Evolutionary conservation across 2,329 filamentous ascomycete species (phyloP).

Genomic region (Hypoxylon sp.): DNA sequence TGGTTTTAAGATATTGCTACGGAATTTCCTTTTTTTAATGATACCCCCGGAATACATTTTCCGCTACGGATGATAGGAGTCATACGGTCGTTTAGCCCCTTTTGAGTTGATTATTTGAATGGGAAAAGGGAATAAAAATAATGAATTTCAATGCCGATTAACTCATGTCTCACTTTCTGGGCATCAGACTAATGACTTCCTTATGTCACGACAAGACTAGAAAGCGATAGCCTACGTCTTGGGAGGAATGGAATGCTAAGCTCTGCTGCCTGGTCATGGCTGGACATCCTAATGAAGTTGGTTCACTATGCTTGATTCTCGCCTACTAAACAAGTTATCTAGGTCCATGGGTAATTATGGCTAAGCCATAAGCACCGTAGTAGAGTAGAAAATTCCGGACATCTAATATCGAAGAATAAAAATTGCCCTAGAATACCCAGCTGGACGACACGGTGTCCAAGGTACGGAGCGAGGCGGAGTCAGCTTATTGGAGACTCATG

Average conservation of each 20-base stretch:
- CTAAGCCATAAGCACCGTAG: not conserved
- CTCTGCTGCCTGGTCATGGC: not conserved
- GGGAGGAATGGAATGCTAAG: not conserved
- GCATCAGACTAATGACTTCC: not conserved
- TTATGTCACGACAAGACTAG: not conserved
- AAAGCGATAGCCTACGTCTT: not conserved
- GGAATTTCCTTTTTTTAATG: conserved; percentile 44
- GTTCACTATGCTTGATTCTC: not conserved
- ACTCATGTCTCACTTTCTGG: not conserved
- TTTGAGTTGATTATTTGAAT: not conserved
- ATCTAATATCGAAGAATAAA: not conserved
- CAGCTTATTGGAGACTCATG: not conserved
- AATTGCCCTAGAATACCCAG: not conserved
- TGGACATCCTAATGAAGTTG: not conserved
- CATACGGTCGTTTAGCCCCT: not conserved
- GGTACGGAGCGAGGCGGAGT: not conserved
- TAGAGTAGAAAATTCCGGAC: not conserved
- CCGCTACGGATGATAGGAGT: conserved; percentile 29
- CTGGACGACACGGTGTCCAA: not conserved
- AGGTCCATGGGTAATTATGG: not conserved
- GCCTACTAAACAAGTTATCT: not conserved
- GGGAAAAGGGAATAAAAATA: conserved; percentile 1
- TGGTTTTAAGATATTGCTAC: conserved; percentile 78
- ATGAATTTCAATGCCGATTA: not conserved
- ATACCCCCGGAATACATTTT: conserved; percentile 50